Evolutionary conservation across 345 rosid genomes (phyloP), one percentile per base, ranked within the genome.

Genomic region (Eucalyptus erythrocorys): DNA sequence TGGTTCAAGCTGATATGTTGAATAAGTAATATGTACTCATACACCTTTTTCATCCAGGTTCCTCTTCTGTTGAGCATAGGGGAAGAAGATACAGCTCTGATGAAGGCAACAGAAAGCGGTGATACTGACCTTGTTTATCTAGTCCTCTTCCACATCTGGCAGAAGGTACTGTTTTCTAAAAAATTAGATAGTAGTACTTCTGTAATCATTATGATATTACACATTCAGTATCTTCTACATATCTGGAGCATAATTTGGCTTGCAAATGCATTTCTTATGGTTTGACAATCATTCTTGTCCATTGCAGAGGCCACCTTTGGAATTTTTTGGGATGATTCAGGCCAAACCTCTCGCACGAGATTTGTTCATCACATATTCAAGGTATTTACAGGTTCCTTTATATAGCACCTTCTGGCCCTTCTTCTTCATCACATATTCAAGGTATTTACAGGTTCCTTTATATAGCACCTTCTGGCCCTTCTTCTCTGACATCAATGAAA

Each of bases 101-200:
- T 90, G 57, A 98, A 97, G 95, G 97, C 99, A 90, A 97, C 94
- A 57, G 99, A 98, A 93, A 97, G 99, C 88, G 98, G 99, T 86
- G 99, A 98, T 90, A 92, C 99, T 57, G 99, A 98, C 92, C 96
- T 97, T 91, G 96, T 97, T 86, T 96, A 97, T 91, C 98, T 97
- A 92, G 99, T 96, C 88, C 92, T 96, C 26, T 97, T 97, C 92
- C 98, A 97, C 90, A 96, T 97, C 90, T 97, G 99, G 99, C 98
- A 95, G 89, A 97, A 96, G 99, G 99, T 96, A 89, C 37, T 64
- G 37, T 30, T 30, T 48, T 40, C 86, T 76, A 48, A 68, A 45
- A 27, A 45, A 68, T 2, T 76, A 7, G 82, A 61, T 48, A 71
- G 11, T 47, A 48, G 42, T 50, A 37, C 49, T 80, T 45, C 51